A percentile compares a stretch with the other conserved stretches of the same genome.
These are phyloP conservation scores for Hypoxylon rubiginosum DNA, from an alignment of 2,329 filamentous ascomycete species.

Conservation along the genomic window DNA sequence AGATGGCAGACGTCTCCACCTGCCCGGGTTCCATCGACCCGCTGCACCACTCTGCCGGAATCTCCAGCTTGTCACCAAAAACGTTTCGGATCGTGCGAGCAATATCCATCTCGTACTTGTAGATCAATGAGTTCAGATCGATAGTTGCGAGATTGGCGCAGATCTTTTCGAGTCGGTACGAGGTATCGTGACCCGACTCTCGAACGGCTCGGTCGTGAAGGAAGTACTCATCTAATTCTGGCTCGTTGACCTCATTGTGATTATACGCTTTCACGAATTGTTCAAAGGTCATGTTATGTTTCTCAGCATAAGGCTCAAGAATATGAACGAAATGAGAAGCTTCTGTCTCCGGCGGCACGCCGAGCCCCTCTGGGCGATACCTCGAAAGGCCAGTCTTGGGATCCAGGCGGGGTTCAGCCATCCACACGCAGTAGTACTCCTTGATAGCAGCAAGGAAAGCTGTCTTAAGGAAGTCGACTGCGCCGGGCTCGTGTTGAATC, in stretches of 20 bases:
- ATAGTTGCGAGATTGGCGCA: constrained; percentile 92
- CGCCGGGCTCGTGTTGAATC: constrained; percentile 86
- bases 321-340: constrained; percentile 88
- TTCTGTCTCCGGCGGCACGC: constrained; percentile 93
- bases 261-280: constrained; percentile 95
- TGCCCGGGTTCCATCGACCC: constrained; percentile 75
- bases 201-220: constrained; percentile 94
- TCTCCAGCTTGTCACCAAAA: constrained; percentile 85
- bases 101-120: constrained; percentile 98
- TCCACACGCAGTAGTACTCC: constrained; percentile 94
- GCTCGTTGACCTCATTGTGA: constrained; percentile 78
- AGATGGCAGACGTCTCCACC: constrained; percentile 84
- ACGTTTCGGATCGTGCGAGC: constrained; percentile 84
- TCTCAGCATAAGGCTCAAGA: constrained; percentile 83
- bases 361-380: constrained; percentile 85
- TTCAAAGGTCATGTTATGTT: constrained; percentile 83
- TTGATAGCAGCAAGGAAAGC: constrained; percentile 94
- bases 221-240: constrained; percentile 95
- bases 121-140: constrained; percentile 93
- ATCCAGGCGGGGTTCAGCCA: constrained; percentile 81
- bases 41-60: constrained; percentile 85
- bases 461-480: constrained; percentile 82
- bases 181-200: constrained; percentile 96
- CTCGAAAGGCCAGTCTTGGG: constrained; percentile 82
- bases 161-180: constrained; percentile 89